phyloP scores from a whole-genome alignment of 345 rosid species.

The Heritiera littoralis region DNA sequence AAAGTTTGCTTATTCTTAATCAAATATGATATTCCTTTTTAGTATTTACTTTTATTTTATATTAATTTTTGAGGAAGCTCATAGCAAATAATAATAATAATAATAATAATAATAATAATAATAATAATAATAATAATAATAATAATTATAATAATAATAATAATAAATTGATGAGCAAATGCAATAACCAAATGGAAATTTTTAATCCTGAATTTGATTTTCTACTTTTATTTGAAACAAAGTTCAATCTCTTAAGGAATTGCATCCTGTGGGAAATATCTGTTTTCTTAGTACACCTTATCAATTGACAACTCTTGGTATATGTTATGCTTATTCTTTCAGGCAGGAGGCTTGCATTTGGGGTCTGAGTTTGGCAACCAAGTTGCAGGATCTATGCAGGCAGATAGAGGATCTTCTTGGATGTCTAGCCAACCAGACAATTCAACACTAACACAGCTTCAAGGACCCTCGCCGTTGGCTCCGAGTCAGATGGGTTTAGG shows the following conservation, averaged over 20 bases:
- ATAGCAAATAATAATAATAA: neutral
- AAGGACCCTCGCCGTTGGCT: constrained; percentile 48
- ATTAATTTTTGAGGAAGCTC: neutral
- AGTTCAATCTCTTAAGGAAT: neutral
- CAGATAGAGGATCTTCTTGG: constrained; percentile 83
- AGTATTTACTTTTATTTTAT: neutral
- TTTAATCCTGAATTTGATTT: neutral
- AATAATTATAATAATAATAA: no score
- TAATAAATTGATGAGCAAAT: neutral
- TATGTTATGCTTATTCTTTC: constrained; percentile 25
- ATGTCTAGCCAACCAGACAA: constrained; percentile 67
- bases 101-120: no score
- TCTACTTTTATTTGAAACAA: neutral
- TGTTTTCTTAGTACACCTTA: neutral
- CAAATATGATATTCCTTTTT: neutral
- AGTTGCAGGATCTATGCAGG: constrained; percentile 51
- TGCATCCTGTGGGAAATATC: neutral
- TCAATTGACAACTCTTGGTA: neutral
- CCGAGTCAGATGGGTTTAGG: constrained; percentile 64
- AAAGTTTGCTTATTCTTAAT: constrained; percentile 7
- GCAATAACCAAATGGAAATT: neutral
- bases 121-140: no score
- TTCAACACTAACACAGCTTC: constrained; percentile 50
- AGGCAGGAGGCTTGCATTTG: constrained; percentile 67
- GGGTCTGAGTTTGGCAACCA: constrained; percentile 66